Conservation (phyloP, 805 yeast genomes). For the Huiozyma naganishii region DNA sequence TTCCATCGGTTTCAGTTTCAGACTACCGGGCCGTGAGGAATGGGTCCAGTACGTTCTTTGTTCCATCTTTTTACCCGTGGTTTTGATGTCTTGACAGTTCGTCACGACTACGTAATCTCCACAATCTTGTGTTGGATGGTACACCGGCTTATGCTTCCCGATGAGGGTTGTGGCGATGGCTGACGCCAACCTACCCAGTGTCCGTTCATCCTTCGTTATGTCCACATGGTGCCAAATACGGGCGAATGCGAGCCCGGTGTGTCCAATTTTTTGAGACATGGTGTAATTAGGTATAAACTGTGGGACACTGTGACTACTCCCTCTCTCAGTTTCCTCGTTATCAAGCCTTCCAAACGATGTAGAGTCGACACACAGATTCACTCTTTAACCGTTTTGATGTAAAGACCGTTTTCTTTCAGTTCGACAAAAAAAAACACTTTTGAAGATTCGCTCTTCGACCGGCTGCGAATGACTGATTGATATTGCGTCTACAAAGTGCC, state of each 20-base stretch:
- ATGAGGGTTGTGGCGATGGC: conserved; percentile 77
- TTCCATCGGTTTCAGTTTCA: conserved; percentile 74
- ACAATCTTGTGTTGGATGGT: conserved; percentile 64
- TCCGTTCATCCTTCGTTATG: conserved; percentile 69
- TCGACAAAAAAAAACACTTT: too few species aligned
- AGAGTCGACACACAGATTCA: too few species aligned
- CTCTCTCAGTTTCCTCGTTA: too few species aligned
- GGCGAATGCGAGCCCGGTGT: conserved; percentile 66
- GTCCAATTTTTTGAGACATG: conserved; percentile 30
- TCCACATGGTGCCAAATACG: conserved; percentile 95
- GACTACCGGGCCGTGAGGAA: conserved; percentile 80
- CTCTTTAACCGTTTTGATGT: too few species aligned
- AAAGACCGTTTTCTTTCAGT: too few species aligned
- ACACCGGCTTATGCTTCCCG: conserved; percentile 96
- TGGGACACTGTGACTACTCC: not conserved
- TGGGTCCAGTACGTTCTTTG: conserved; percentile 85
- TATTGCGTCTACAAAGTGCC: too few species aligned
- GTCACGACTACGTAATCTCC: conserved; percentile 98
- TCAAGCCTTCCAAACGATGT: too few species aligned
- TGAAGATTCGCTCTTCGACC: too few species aligned
- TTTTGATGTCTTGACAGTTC: conserved; percentile 69
- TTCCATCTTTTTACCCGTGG: conserved; percentile 77
- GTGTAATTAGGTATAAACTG: not conserved
- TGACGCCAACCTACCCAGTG: conserved; percentile 87
- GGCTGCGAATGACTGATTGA: too few species aligned